Evolutionary conservation across 2,329 filamentous ascomycete genomes (phyloP), one percentile per base, ranked within the genome.

Genomic region (Coniochaeta sp.): DNA sequence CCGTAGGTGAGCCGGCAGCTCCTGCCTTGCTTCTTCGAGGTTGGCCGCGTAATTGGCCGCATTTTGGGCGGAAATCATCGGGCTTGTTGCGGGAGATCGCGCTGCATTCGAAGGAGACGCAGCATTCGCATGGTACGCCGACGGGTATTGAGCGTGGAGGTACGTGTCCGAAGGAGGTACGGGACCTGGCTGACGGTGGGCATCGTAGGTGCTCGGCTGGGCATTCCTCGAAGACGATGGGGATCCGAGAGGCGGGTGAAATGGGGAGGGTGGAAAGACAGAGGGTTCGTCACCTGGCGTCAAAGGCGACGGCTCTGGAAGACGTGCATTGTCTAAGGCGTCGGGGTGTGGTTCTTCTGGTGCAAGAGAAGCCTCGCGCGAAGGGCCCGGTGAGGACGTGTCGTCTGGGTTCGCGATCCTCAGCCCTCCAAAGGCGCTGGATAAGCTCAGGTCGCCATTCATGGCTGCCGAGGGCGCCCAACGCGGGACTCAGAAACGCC

Each of bases 381-480:
- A 67, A 59, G 71, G 65, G 61, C 68, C 71, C 40, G 70, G 70
- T 52, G 72, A 74, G 65, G 72, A 74, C 65, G 84, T 82, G 77
- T 95, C 87, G 77, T 97, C 93, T 60, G 93, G 93, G 75, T 98
- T 99, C 69, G 95, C 93, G 74, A 99, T 98, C 74, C 93, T 91
- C 75, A 99, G 81, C 70, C 93, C 93, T 71, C 95, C 95, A 70
- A 98, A 83, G 71, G 91, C 91, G 78, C 93, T 90, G 71, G 92
- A 95, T 67, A 98, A 86, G 76, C 90, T 96, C 73, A 96, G 79
- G 79, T 96, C 92, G 76, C 90, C 91, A 78, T 92, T 91, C 92
- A 97, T 97, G 74, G 72, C 81, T 50, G 57, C 59, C 58, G 57
- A 50, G 61, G 36, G 47, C 61, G 59, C 22, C 47, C 47, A 60